Evolutionary conservation across 2,329 filamentous ascomycete genomes (phyloP).

Genomic region (Volutella citrinella): DNA sequence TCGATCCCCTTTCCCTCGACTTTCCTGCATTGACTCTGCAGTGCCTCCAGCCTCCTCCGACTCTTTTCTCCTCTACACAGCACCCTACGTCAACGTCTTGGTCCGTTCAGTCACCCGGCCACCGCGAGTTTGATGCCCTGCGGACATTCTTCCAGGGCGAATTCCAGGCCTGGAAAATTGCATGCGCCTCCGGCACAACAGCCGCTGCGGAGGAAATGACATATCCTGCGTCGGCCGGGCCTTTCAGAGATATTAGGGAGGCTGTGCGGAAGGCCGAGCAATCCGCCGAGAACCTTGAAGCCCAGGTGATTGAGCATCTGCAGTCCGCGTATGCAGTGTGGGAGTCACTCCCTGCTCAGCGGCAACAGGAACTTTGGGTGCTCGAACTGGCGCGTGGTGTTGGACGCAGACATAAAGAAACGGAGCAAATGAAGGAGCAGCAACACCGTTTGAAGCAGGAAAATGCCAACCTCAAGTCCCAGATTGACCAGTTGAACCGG

Average conservation of each 20-base stretch:
- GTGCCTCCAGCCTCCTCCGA: slow-evolving; percentile 76
- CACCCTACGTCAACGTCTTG: slow-evolving; percentile 77
- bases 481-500: slow-evolving; percentile 58
- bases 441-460: slow-evolving; percentile 55
- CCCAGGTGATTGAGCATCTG: slow-evolving; percentile 70
- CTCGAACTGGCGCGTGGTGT: slow-evolving; percentile 60
- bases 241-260: slow-evolving; percentile 42
- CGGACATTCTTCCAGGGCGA: slow-evolving; percentile 63
- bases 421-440: slow-evolving; percentile 47
- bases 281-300: slow-evolving; percentile 59
- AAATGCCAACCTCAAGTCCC: slow-evolving; percentile 51
- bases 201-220: slow-evolving; percentile 48
- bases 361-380: slow-evolving; percentile 58
- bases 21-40: slow-evolving; percentile 83
- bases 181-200: slow-evolving; percentile 49
- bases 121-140: slow-evolving; percentile 71
- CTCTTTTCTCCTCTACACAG: slow-evolving; percentile 76
- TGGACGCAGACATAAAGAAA: slow-evolving; percentile 54
- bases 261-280: slow-evolving; percentile 47
- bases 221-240: slow-evolving; percentile 42
- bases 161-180: slow-evolving; percentile 62
- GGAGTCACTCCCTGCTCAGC: slow-evolving; percentile 58
- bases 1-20: slow-evolving; percentile 80
- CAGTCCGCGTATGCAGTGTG: slow-evolving; percentile 76
- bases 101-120: slow-evolving; percentile 72